Evolutionary conservation across 306 rosid species (phyloP).

Genomic region (Mimosa bimucronata): DNA sequence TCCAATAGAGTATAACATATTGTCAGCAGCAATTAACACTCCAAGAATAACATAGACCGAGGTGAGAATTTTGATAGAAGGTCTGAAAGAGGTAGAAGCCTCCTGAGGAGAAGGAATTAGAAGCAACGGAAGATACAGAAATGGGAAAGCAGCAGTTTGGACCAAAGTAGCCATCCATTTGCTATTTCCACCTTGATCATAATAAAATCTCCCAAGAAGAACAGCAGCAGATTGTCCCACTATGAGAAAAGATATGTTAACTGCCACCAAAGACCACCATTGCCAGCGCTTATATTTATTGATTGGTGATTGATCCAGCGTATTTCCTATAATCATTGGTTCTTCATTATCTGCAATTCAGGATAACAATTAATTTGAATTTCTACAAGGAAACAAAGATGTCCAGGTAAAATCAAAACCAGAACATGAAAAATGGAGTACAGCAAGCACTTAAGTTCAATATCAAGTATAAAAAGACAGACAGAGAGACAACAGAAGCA

Average conservation of each 20-base stretch:
- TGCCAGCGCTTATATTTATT: conserved; percentile 67
- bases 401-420: background rate
- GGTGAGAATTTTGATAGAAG: conserved; percentile 48
- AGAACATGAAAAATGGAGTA: background rate
- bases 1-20: conserved; percentile 80
- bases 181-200: conserved; percentile 88
- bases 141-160: conserved; percentile 84
- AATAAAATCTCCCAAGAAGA: conserved; percentile 86
- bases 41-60: conserved; percentile 68
- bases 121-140: conserved; percentile 63
- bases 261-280: conserved; percentile 84
- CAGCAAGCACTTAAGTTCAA: conserved; percentile 5
- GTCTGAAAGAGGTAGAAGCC: conserved; percentile 43
- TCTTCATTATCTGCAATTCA: conserved; percentile 62
- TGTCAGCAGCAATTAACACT: conserved; percentile 67
- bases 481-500: background rate
- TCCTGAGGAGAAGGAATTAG: conserved; percentile 50
- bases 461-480: background rate
- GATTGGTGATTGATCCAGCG: conserved; percentile 40
- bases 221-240: conserved; percentile 87
- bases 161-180: conserved; percentile 95
- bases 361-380: conserved; percentile 6
- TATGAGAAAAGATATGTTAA: conserved; percentile 64
- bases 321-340: conserved; percentile 43
- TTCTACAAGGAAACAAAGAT: background rate